Conservation (phyloP, 2,329 filamentous ascomycete genomes). For the Ophiosphaerella herpotricha region DNA sequence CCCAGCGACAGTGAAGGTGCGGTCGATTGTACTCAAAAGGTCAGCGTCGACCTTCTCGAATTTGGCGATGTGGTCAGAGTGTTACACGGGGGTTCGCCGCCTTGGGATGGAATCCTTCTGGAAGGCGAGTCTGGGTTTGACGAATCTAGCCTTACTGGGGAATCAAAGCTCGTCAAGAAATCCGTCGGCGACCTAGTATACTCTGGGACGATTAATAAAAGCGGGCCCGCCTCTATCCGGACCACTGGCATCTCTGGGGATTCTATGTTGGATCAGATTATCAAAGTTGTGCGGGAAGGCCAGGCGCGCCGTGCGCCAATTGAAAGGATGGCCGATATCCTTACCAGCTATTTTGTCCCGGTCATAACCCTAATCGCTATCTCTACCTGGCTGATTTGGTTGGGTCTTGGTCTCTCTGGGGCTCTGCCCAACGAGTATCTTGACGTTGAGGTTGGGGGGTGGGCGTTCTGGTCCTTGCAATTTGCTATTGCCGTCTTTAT, state of each 20-base stretch:
- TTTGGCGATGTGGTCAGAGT: constrained; percentile 65
- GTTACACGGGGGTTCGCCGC: constrained; percentile 78
- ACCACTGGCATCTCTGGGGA: constrained; percentile 68
- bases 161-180: constrained; percentile 72
- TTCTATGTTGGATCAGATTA: constrained; percentile 81
- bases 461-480: constrained; percentile 74
- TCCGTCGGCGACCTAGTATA: constrained; percentile 66
- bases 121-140: constrained; percentile 71
- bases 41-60: constrained; percentile 69
- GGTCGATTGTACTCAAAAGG: constrained; percentile 39
- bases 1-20: constrained; percentile 35
- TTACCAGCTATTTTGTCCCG: constrained; percentile 79
- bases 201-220: constrained; percentile 76
- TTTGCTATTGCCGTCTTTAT: constrained; percentile 89
- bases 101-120: constrained; percentile 73
- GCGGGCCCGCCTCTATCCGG: constrained; percentile 63
- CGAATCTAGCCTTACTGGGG: constrained; percentile 86
- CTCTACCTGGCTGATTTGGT: constrained; percentile 73
- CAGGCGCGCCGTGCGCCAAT: constrained; percentile 77
- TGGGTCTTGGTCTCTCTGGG: constrained; percentile 65
- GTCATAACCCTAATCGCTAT: constrained; percentile 72
- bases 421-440: constrained; percentile 62
- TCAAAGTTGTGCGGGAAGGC: constrained; percentile 75
- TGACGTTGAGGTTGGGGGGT: constrained; percentile 61
- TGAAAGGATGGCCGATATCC: constrained; percentile 71